These are phyloP conservation scores for Crucibulum laeve DNA, from an alignment of 768 basidiomycete species.

Conservation along the genomic window DNA sequence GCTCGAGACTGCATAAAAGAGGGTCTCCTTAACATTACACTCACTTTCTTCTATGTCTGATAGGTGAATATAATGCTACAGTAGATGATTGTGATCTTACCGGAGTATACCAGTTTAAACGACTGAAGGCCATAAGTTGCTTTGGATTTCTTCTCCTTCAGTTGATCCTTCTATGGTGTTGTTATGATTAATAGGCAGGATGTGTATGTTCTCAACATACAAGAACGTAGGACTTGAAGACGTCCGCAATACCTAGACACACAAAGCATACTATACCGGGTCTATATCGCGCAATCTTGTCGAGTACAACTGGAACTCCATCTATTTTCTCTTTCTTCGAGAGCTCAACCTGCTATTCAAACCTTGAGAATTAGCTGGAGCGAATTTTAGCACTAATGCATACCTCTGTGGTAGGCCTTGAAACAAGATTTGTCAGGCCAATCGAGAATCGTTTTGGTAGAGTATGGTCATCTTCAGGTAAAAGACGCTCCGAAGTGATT, in stretches of 20 bases:
- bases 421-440: conserved; percentile 79
- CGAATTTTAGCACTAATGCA: conserved; percentile 3
- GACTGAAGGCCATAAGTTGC: conserved; percentile 40
- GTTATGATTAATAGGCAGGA: too few species aligned
- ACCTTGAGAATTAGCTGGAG: background rate
- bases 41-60: background rate
- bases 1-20: conserved; percentile 74
- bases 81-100: conserved; percentile 7
- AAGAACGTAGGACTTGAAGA: conserved; percentile 23
- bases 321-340: conserved; percentile 44
- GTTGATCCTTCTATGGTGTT: too few species aligned
- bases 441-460: conserved; percentile 55
- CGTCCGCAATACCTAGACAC: conserved; percentile 58
- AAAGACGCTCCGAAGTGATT: conserved; percentile 48
- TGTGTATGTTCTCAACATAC: conserved; percentile 13
- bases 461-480: conserved; percentile 54
- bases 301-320: conserved; percentile 53
- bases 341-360: conserved; percentile 48
- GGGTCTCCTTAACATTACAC: conserved; percentile 37
- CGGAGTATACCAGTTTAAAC: conserved; percentile 42
- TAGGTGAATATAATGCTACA: background rate
- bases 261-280: conserved; percentile 77
- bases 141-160: conserved; percentile 7
- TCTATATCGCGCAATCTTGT: conserved; percentile 50
- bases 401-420: conserved; percentile 64